Evolutionary conservation across 768 basidiomycete genomes (phyloP).

Genomic region (Lanmaoa rubissima): DNA sequence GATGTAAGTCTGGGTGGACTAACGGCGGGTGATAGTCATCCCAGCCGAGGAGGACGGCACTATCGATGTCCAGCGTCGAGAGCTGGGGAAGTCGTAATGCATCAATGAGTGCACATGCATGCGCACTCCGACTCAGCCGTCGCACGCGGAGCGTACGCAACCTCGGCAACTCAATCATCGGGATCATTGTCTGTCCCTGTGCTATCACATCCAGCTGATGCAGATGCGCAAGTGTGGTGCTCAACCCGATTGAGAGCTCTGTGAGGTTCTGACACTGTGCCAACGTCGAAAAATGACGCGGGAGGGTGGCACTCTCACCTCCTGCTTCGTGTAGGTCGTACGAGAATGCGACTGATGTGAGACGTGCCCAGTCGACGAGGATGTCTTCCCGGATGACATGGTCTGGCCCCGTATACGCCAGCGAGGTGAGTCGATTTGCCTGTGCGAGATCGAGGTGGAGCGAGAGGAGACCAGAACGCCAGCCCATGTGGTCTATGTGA

Average conservation of each 20-base stretch:
- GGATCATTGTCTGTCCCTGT: not conserved
- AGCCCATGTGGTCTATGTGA: constrained; percentile 29
- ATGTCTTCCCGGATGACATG: constrained; percentile 22
- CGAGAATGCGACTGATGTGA: constrained; percentile 25
- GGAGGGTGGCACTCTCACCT: constrained; percentile 21
- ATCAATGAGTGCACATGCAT: constrained; percentile 20
- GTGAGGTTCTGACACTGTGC: constrained; percentile 18
- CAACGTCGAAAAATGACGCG: constrained; percentile 20
- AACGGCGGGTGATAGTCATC: not conserved
- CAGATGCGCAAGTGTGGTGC: constrained; percentile 9
- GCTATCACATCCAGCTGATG: constrained; percentile 9
- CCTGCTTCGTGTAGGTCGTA: constrained; percentile 27
- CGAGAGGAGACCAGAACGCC: constrained; percentile 23
- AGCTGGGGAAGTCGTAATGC: constrained; percentile 23
- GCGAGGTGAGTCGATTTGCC: constrained; percentile 17
- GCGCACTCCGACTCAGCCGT: constrained; percentile 17
- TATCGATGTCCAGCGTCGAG: constrained; percentile 20
- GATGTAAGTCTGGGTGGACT: constrained; percentile 14
- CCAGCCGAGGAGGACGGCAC: constrained; percentile 21
- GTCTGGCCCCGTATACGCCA: constrained; percentile 28
- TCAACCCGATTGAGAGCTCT: constrained; percentile 25
- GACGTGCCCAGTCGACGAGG: constrained; percentile 21
- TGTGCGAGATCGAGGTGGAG: constrained; percentile 19
- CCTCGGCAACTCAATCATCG: constrained; percentile 16
- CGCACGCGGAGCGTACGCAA: constrained; percentile 25